These are phyloP conservation scores for Oropetium thomaeum DNA, from an alignment of 176 grass and related monocot species.

Conservation along the genomic window DNA sequence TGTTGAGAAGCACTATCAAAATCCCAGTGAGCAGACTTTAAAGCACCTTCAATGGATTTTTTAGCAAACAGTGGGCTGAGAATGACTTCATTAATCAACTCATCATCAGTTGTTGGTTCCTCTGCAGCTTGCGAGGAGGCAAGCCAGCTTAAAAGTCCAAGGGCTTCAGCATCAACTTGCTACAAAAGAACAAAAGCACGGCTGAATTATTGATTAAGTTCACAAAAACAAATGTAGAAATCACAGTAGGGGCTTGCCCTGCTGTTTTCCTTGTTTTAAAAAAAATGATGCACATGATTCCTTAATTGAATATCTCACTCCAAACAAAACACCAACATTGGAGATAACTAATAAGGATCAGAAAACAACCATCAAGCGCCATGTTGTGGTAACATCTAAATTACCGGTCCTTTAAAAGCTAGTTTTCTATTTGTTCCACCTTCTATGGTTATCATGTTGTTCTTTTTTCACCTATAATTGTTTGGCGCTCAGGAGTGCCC, in stretches of 20 bases:
- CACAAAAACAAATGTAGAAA: conserved; percentile 9
- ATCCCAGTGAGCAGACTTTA: conserved; percentile 83
- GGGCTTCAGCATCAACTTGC: conserved; percentile 63
- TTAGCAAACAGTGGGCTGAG: conserved; percentile 70
- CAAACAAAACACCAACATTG: background rate
- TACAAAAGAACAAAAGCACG: conserved; percentile 44
- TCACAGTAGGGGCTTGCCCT: no score
- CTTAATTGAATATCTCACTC: background rate
- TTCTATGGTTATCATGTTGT: background rate
- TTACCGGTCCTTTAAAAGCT: conserved; percentile 3
- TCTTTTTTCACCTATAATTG: background rate
- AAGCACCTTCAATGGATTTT: conserved; percentile 62
- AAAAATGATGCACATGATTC: background rate
- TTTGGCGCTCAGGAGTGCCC: background rate
- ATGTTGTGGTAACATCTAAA: conserved; percentile 19
- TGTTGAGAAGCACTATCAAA: conserved; percentile 81
- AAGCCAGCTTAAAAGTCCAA: conserved; percentile 91
- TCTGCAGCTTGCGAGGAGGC: conserved; percentile 84
- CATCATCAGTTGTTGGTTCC: conserved; percentile 72
- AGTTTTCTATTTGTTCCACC: background rate
- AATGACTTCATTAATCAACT: conserved; percentile 76
- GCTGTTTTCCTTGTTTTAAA: no score
- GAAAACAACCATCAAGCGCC: background rate
- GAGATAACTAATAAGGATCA: background rate
- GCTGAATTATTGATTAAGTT: conserved; percentile 13